Evolutionary conservation across 176 grass and related monocot species (phyloP), one percentile per base, ranked within the genome.

Genomic region (Oropetium thomaeum): DNA sequence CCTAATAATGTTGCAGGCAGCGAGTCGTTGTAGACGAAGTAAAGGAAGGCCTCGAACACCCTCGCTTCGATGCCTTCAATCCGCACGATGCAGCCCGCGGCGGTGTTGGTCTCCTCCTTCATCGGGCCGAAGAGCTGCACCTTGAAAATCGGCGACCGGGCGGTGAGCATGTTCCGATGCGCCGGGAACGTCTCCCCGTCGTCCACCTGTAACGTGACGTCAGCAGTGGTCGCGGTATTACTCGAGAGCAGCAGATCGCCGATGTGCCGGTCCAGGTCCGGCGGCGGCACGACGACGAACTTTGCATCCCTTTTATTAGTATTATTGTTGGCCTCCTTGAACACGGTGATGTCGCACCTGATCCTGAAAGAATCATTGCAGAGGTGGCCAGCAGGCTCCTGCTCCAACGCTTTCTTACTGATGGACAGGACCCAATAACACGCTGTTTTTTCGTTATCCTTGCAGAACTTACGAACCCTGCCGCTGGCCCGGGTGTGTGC

Each of bases 11-110:
- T 42, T 29, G 30, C 19, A 19, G 57, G 87, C 19, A 89, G 16
- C 0, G 39, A 27, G 37, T 89, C 87, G 7, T 70, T 76, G 73
- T 89, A 89, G 51, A 85, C 39, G 53, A 81, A 89, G 54, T 67
- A 45, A 1, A 82, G 77, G 48, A 89, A 5, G 29, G 58, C 82
- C 78, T 65, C 42, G 47, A 85, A 89, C 15, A 63, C 64, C 3
- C 27, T 33, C 0, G 67, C n/a, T 1, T 79, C 61, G 0, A 85
- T 57, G 10, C 54, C 75, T 5, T 65, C 19, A 5, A 79, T 33
- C 47, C 30, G 6, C 16, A 75, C 14, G 3, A 82, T 2, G 0
- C n/a, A n/a, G n/a, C n/a, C n/a, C n/a, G n/a, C n/a, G n/a, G n/a
- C n/a, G n/a, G n/a, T n/a, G n/a, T n/a, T 40, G 0, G 5, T 10